These are phyloP conservation scores for Furcasterigmium furcatum DNA, from an alignment of 2,329 filamentous ascomycete genomes.

Conservation along the genomic window DNA sequence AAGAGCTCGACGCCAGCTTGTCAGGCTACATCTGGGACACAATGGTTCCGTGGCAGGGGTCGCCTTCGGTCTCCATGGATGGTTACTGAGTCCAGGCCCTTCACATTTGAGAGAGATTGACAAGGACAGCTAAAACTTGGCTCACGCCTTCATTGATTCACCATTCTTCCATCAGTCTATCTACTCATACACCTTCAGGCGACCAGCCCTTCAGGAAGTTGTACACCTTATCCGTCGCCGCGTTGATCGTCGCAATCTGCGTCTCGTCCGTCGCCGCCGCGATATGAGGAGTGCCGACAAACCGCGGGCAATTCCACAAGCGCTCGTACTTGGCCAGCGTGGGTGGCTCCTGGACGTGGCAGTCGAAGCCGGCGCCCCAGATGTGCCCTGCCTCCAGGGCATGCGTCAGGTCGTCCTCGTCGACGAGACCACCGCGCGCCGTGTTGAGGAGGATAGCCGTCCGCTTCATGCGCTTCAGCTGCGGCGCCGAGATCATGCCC, in stretches of 20 bases:
- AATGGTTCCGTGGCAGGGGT: background rate
- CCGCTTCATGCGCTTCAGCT: conserved; percentile 21
- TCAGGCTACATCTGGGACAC: conserved; percentile 1
- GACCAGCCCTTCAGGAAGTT: too few species aligned
- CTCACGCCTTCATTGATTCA: too few species aligned
- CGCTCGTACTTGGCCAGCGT: conserved; percentile 16
- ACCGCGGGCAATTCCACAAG: background rate
- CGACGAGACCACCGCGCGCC: conserved; percentile 26
- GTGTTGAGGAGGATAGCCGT: conserved; percentile 25
- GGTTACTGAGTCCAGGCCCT: too few species aligned
- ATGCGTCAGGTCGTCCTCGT: conserved; percentile 21
- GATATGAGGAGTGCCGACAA: conserved; percentile 4
- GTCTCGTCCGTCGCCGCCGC: conserved; percentile 4
- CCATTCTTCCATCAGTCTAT: too few species aligned
- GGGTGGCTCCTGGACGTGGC: conserved; percentile 22
- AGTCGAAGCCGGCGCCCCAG: conserved; percentile 26
- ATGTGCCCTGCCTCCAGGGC: conserved; percentile 18
- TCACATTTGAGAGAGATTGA: too few species aligned
- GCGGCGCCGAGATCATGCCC: conserved; percentile 21
- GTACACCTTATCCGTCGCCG: conserved; percentile 6
- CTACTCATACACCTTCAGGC: too few species aligned
- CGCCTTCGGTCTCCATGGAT: background rate
- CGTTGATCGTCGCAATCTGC: conserved; percentile 5
- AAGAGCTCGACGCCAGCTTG: background rate
- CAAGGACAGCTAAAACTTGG: too few species aligned